These are phyloP conservation scores for Harrya chromipes DNA, from an alignment of 768 basidiomycete genomes.

Conservation along the genomic window DNA sequence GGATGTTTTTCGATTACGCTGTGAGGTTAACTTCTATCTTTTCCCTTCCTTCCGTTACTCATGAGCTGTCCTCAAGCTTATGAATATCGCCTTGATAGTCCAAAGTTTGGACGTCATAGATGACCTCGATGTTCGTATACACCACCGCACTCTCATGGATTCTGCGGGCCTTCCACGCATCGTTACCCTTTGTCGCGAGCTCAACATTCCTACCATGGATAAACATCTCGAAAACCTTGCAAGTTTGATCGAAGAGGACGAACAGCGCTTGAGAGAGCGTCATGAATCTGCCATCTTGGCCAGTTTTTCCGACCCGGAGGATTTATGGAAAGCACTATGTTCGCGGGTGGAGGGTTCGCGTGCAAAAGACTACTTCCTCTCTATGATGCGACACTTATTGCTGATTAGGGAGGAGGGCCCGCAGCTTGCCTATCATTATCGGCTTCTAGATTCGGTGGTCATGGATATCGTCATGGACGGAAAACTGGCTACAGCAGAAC, in stretches of 20 bases:
- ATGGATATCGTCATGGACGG: constrained; percentile 92
- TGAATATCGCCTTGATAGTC: constrained; percentile 73
- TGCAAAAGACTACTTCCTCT: constrained; percentile 82
- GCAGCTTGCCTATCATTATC: constrained; percentile 82
- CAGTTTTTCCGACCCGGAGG: constrained; percentile 76
- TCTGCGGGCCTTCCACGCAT: constrained; percentile 76
- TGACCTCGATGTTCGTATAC: constrained; percentile 81
- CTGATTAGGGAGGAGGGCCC: constrained; percentile 88
- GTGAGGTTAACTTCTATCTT: constrained; percentile 43
- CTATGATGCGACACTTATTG: constrained; percentile 92
- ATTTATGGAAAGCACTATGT: constrained; percentile 82
- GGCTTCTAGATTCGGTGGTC: constrained; percentile 85
- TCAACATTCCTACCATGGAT: constrained; percentile 63
- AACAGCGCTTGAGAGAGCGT: constrained; percentile 64
- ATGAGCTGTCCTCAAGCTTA: constrained; percentile 15
- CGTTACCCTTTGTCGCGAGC: constrained; percentile 62
- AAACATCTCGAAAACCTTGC: constrained; percentile 63
- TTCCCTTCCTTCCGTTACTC: constrained; percentile 6
- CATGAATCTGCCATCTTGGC: constrained; percentile 73
- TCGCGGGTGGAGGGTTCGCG: constrained; percentile 74
- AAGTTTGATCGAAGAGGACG: constrained; percentile 67
- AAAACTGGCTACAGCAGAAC: constrained; percentile 80
- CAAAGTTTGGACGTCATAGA: constrained; percentile 61
- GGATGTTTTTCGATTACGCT: constrained; percentile 79
- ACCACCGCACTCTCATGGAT: constrained; percentile 89